Evolutionary conservation across 106 monocot genomes (phyloP).

Genomic region (Dioscorea dumetorum): DNA sequence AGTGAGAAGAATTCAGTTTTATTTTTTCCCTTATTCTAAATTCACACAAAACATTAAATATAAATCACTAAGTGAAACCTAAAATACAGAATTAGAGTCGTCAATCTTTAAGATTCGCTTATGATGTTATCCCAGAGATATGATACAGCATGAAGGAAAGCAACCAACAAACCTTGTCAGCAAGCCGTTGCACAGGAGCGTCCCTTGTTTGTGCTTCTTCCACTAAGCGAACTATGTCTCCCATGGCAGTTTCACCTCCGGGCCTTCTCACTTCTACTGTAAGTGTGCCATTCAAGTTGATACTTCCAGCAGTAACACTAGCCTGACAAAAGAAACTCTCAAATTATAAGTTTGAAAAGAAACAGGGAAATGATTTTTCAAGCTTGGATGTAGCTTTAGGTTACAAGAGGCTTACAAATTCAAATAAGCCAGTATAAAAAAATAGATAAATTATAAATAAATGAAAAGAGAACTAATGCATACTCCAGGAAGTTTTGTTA

Average conservation of each 20-base stretch:
- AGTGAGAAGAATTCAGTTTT: no score
- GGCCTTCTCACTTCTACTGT: constrained; percentile 92
- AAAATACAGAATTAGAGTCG: no score
- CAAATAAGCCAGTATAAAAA: neutral
- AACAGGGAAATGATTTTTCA: no score
- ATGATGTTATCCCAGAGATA: no score
- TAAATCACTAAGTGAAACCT: no score
- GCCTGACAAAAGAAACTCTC: constrained; percentile 27
- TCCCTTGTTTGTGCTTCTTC: constrained; percentile 97
- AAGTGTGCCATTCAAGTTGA: constrained; percentile 92
- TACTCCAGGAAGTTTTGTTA: constrained; percentile 91
- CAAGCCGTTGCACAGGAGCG: constrained; percentile 91
- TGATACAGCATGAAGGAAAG: no score
- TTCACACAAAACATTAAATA: no score
- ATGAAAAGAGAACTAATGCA: constrained; percentile 1
- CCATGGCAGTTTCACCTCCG: constrained; percentile 97
- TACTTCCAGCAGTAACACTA: constrained; percentile 91
- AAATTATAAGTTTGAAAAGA: no score
- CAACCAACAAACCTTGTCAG: constrained; percentile 64
- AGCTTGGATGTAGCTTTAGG: no score
- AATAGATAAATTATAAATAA: neutral
- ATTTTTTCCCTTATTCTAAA: no score
- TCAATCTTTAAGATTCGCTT: no score
- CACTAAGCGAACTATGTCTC: constrained; percentile 90
- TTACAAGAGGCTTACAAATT: no score